These are phyloP conservation scores for Termitomyces sp. DNA, from an alignment of 768 basidiomycete species.

Conservation along the genomic window DNA sequence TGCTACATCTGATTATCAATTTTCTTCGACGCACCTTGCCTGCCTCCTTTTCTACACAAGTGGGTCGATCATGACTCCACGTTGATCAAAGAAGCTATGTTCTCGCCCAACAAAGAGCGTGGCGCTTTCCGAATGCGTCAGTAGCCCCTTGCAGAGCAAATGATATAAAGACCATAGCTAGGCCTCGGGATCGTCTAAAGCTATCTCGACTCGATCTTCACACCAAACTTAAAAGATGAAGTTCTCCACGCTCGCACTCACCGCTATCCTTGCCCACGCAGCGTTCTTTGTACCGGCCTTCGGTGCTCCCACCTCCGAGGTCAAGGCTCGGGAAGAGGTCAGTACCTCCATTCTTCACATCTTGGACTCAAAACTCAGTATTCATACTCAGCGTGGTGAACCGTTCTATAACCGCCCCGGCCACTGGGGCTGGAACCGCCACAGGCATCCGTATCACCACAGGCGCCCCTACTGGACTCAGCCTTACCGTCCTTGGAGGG, in stretches of 20 bases:
- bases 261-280: neutral
- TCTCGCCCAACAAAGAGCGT: neutral
- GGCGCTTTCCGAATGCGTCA: neutral
- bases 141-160: neutral
- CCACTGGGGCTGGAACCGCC: too few relatives aligned
- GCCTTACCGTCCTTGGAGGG: neutral
- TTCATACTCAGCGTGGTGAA: neutral
- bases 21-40: neutral
- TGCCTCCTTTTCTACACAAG: neutral
- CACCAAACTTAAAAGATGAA: neutral
- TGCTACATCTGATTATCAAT: neutral
- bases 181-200: too few relatives aligned
- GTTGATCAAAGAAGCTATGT: neutral
- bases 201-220: neutral
- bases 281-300: neutral
- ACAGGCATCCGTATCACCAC: too few relatives aligned
- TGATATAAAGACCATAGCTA: neutral
- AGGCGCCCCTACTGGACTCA: neutral
- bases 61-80: neutral
- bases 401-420: neutral
- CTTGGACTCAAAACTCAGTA: fast-evolving
- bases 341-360: neutral
- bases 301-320: neutral
- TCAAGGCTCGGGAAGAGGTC: neutral
- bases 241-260: neutral